Percentiles rank a stretch among this genome's conserved stretches.
phyloP scores from a whole-genome alignment of 768 basidiomycete genomes.

The Boletus sp. region DNA sequence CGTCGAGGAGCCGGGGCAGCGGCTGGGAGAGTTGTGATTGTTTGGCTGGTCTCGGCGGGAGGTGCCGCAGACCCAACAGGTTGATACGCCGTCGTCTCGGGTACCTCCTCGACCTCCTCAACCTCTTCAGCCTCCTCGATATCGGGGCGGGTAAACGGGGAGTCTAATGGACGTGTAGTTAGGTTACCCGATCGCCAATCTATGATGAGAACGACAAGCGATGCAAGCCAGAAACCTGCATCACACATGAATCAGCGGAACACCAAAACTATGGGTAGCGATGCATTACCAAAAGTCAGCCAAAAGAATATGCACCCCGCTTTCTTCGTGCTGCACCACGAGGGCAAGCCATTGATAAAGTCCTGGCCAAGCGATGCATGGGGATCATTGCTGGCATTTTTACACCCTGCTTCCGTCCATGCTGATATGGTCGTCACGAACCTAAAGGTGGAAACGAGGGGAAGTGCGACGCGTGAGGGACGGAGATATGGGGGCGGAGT shows the following conservation, averaged over 20 bases:
- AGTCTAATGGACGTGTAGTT: conserved; percentile 53
- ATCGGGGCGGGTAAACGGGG: conserved; percentile 68
- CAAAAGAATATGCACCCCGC: conserved; percentile 89
- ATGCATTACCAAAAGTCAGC: conserved; percentile 61
- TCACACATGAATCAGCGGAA: conserved; percentile 7
- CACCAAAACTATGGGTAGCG: background rate
- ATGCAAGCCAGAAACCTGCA: conserved; percentile 72
- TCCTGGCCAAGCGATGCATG: conserved; percentile 62
- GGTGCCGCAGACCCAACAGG: conserved; percentile 36
- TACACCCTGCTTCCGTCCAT: conserved; percentile 89
- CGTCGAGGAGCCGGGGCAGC: conserved; percentile 15
- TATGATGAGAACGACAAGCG: conserved; percentile 60
- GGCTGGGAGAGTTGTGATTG: conserved; percentile 12
- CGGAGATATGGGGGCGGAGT: background rate
- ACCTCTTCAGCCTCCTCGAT: conserved; percentile 44
- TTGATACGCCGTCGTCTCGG: conserved; percentile 46
- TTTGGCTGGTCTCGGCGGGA: conserved; percentile 29
- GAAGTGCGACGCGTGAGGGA: conserved; percentile 14
- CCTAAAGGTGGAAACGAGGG: conserved; percentile 33
- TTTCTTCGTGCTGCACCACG: conserved; percentile 93
- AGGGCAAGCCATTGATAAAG: conserved; percentile 64
- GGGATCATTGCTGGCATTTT: conserved; percentile 78
- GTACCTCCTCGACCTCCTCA: conserved; percentile 45
- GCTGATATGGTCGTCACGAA: conserved; percentile 79
- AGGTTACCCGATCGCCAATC: conserved; percentile 75